Conservation (phyloP, 768 basidiomycete species). For the Rhizopogon sp. region DNA sequence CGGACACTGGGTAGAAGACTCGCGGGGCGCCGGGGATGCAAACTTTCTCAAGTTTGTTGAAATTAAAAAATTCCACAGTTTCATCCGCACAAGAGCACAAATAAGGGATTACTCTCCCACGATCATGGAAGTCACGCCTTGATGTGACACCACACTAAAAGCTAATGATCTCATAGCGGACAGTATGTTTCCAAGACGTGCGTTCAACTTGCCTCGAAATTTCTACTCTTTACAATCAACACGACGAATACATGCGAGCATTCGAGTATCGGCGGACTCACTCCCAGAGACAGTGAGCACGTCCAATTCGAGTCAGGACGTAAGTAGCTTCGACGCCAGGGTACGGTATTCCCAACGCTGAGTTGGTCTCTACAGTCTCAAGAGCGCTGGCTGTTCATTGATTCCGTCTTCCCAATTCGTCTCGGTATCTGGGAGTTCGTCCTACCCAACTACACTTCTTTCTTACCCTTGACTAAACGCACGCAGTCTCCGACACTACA, state of each 20-base stretch:
- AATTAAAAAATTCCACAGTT: not conserved
- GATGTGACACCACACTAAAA: not conserved
- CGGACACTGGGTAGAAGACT: constrained; percentile 15
- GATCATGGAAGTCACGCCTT: not conserved
- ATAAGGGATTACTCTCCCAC: constrained; percentile 13
- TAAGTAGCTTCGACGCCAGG: not conserved
- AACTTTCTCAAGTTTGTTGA: constrained; percentile 9
- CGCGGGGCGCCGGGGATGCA: constrained; percentile 6
- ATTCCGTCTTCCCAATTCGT: constrained; percentile 74
- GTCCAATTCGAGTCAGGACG: not conserved
- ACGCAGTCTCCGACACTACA: constrained; percentile 55
- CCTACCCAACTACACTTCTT: not conserved
- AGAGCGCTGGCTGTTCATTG: constrained; percentile 65
- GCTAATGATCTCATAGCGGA: not conserved
- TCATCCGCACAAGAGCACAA: not conserved
- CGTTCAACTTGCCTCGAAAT: not conserved
- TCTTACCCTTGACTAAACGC: constrained; percentile 6
- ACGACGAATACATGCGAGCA: not conserved
- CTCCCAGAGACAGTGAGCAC: constrained; percentile 14
- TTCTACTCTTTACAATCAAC: constrained; percentile 3
- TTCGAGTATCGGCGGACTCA: not conserved
- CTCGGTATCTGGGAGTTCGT: constrained; percentile 72
- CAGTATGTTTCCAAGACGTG: constrained; percentile 15
- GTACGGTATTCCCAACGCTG: not conserved
- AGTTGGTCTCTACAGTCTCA: constrained; percentile 12